A percentile compares a stretch with the other conserved stretches of the same genome.
Conservation (phyloP, 345 rosid species). For the Salix suchowensis region DNA sequence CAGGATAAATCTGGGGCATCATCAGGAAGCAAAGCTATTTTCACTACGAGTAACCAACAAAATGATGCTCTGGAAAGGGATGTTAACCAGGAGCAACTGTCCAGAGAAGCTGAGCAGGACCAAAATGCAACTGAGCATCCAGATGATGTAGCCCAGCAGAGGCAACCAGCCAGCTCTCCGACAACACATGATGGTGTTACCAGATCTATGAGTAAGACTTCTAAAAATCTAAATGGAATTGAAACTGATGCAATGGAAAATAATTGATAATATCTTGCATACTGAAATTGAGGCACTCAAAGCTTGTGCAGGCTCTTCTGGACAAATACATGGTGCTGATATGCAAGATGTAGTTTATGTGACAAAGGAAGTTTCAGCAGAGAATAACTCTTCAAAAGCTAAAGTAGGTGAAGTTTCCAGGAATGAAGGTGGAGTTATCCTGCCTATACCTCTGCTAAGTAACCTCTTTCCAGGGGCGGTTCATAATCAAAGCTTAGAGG, state of each 20-base stretch:
- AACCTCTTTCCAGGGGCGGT: neutral
- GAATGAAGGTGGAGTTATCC: conserved; percentile 9
- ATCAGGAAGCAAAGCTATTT: conserved; percentile 17
- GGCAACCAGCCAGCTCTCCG: conserved; percentile 11
- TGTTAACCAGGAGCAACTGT: conserved; percentile 16
- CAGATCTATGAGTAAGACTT: conserved; percentile 23
- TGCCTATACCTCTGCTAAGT: neutral
- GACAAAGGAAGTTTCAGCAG: conserved; percentile 15
- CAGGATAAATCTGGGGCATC: conserved; percentile 26
- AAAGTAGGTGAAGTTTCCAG: neutral
- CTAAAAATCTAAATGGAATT: neutral
- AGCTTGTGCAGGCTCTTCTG: conserved; percentile 13
- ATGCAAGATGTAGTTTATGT: conserved; percentile 6
- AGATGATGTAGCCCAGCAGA: conserved; percentile 13
- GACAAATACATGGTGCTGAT: conserved; percentile 11
- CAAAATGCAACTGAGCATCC: conserved; percentile 10
- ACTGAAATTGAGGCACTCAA: conserved; percentile 7
- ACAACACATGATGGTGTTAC: conserved; percentile 16
- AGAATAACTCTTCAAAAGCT: conserved; percentile 4
- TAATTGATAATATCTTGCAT: conserved; percentile 1
- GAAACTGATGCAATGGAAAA: conserved; percentile 2
- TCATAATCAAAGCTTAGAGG: conserved; percentile 5
- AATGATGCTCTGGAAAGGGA: conserved; percentile 1
- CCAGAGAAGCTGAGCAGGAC: conserved; percentile 3
- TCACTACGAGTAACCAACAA: neutral